Evolutionary conservation across 2,329 filamentous ascomycete genomes (phyloP).

Genomic region (Neonectria neomacrospora): DNA sequence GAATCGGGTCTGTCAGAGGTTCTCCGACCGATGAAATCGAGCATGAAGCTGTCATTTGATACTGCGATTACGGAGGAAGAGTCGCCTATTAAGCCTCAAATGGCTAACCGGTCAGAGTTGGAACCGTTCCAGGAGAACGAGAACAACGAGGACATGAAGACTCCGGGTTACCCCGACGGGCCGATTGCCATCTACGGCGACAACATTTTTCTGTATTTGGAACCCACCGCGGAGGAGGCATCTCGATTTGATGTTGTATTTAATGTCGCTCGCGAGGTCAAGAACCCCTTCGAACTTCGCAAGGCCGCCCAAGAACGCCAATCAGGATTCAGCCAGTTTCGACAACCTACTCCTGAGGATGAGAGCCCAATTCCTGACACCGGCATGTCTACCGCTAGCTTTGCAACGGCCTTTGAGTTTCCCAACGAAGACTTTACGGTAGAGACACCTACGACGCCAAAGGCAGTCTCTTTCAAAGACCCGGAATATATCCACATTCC

Average conservation of each 20-base stretch:
- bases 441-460: constrained; percentile 66
- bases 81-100: constrained; percentile 69
- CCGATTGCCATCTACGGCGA: constrained; percentile 85
- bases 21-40: constrained; percentile 62
- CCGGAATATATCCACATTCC: constrained; percentile 89
- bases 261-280: constrained; percentile 85
- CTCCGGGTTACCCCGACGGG: constrained; percentile 83
- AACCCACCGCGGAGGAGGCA: constrained; percentile 82
- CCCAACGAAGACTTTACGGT: constrained; percentile 52
- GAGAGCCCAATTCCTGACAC: constrained; percentile 63
- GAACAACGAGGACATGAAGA: constrained; percentile 82
- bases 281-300: constrained; percentile 73
- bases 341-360: constrained; percentile 46
- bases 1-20: constrained; percentile 70
- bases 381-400: constrained; percentile 67
- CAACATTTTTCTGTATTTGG: constrained; percentile 81
- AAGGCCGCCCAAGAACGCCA: constrained; percentile 44
- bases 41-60: constrained; percentile 51
- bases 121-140: constrained; percentile 74
- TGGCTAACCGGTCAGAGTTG: constrained; percentile 65
- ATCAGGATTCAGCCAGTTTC: constrained; percentile 45
- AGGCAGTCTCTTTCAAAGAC: constrained; percentile 60
- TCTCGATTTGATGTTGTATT: constrained; percentile 83
- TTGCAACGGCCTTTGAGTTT: constrained; percentile 70
- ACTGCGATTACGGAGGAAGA: constrained; percentile 64